Conservation (phyloP, 2,329 filamentous ascomycete genomes). For the Fusarium nanum region DNA sequence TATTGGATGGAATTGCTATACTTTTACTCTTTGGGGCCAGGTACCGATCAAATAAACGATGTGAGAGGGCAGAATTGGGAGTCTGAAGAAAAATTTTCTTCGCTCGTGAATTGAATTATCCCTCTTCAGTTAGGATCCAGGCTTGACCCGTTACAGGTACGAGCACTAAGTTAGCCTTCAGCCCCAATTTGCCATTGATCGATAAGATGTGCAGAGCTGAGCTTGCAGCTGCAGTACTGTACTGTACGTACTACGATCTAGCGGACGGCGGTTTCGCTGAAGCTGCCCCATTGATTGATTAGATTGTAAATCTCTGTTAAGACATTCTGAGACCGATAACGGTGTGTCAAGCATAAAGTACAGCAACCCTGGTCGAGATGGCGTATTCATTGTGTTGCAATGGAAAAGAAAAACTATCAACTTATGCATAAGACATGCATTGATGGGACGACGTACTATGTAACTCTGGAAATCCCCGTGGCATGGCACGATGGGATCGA, state of each 20-base stretch:
- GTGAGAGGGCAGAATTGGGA: constrained; percentile 14
- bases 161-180: background rate
- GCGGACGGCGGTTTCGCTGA: constrained; percentile 9
- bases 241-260: background rate
- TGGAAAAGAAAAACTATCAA: constrained; percentile 14
- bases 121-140: background rate
- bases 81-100: constrained; percentile 22
- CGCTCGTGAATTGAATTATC: constrained; percentile 5
- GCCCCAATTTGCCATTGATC: background rate
- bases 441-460: constrained; percentile 43
- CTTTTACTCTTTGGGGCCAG: constrained; percentile 25
- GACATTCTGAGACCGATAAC: constrained; percentile 23
- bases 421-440: constrained; percentile 36
- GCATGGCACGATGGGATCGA: constrained; percentile 32
- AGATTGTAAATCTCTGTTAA: constrained; percentile 15
- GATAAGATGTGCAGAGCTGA: constrained; percentile 12
- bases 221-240: background rate
- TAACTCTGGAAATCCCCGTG: constrained; percentile 28
- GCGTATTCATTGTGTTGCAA: constrained; percentile 23
- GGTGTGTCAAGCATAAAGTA: constrained; percentile 9
- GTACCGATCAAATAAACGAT: constrained; percentile 31
- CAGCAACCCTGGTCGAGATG: constrained; percentile 4
- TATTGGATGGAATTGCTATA: constrained; percentile 1
- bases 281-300: background rate
- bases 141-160: constrained; percentile 8